Evolutionary conservation across 495 filamentous ascomycete species (phyloP).

Genomic region (Penicillium fimorum): DNA sequence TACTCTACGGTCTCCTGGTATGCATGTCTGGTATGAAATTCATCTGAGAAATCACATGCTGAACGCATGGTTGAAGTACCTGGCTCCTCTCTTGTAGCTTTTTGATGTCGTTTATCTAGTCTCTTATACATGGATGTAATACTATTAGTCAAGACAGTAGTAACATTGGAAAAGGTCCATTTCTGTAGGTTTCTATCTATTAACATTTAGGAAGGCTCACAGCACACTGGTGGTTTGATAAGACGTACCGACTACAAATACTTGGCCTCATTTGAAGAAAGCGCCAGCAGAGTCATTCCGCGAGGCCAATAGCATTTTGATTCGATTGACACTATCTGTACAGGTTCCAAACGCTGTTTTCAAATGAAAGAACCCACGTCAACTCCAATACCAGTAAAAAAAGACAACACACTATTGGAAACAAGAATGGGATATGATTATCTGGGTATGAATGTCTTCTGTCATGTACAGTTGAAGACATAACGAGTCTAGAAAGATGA

Average conservation of each 20-base stretch:
- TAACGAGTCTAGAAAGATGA: not conserved
- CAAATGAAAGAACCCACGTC: not conserved
- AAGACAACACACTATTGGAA: slow-evolving; percentile 11
- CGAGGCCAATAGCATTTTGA: not conserved
- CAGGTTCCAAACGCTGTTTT: slow-evolving; percentile 11
- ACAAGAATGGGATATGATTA: slow-evolving; percentile 6
- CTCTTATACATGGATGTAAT: not conserved
- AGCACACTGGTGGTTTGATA: not conserved
- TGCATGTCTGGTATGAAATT: slow-evolving; percentile 2
- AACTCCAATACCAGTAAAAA: slow-evolving; percentile 18
- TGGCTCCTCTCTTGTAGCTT: not conserved
- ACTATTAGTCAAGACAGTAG: not conserved
- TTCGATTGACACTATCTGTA: slow-evolving; percentile 11
- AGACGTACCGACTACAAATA: not conserved
- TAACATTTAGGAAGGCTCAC: not conserved
- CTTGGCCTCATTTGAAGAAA: not conserved
- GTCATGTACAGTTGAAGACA: slow-evolving; percentile 11
- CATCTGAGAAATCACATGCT: not conserved
- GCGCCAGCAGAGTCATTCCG: not conserved
- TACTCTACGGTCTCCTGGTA: slow-evolving; percentile 9
- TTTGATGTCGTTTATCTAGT: not conserved
- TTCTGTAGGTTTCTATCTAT: not conserved
- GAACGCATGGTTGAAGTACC: slow-evolving; percentile 6
- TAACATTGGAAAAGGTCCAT: not conserved
- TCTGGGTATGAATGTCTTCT: slow-evolving; percentile 8